Evolutionary conservation across 2,329 filamentous ascomycete genomes (phyloP), one percentile per base, ranked within the genome.

Genomic region (Talaromyces marneffei): DNA sequence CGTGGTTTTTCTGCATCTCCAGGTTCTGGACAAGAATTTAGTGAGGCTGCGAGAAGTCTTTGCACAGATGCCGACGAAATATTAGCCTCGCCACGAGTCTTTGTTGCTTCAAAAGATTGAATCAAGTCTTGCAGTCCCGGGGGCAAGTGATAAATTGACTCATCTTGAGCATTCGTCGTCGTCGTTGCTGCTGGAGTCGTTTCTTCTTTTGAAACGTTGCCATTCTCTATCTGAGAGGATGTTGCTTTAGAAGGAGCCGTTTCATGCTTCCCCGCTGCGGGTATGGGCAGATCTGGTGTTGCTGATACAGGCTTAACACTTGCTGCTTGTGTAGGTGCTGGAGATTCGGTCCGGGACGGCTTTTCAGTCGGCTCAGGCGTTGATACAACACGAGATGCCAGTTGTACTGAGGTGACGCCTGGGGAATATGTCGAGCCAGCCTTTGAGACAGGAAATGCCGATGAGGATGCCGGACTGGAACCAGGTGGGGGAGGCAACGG

Each of bases 81-180:
- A 14, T 54, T 58, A 6, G 60, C 60, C 55, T 62, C 60, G 7
- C 60, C 60, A 33, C 88, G 85, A 70, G 85, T 87, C 77, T 90
- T 93, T 1, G 90, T 90, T 14, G 86, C 83, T 74, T 97, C 92
- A 71, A 92, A 97, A 0, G 92, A 92, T 62, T 96, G 91, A 18
- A 97, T 85, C 35, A 99, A 81, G 72, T 99, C 94, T 70, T 92
- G 90, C 59, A 99, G 79, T 31, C 90, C 91, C 6, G 92, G 85
- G 3, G 94, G 94, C 39, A 99, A 84, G 74, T 97, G 92, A 74
- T 93, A 99, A 68, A 97, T 89, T 12, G 90, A 94, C 75, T 97
- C 90, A 63, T 91, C 87, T 12, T 42, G 37, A 4, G 42, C 37
- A 53, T 35, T 55, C 8, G 31, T 55, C 35, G 31, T 40, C 14